Evolutionary conservation across 139 green algal species (phyloP).

Genomic region (Pseudopediastrum boryanum): DNA sequence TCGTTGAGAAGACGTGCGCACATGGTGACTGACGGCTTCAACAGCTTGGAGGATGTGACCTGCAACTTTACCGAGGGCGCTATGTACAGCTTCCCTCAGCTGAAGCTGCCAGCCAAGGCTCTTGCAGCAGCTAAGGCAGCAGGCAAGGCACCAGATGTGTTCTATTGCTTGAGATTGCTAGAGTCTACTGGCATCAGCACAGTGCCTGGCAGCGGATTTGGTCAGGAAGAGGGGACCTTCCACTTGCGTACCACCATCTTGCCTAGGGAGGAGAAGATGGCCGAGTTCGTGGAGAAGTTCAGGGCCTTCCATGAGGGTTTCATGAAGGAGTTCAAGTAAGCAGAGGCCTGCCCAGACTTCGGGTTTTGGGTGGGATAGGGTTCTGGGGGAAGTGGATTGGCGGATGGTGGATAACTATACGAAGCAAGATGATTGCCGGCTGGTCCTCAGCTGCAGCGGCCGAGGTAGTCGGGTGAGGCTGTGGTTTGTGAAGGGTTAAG

Average conservation of each 20-base stretch:
- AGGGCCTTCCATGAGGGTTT: constrained; percentile 81
- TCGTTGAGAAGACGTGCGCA: constrained; percentile 65
- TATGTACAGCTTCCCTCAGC: constrained; percentile 86
- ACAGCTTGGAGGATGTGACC: constrained; percentile 75
- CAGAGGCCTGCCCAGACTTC: too few relatives aligned
- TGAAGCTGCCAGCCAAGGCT: constrained; percentile 66
- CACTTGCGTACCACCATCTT: constrained; percentile 97
- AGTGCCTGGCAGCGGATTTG: constrained; percentile 87
- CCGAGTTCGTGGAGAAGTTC: constrained; percentile 72
- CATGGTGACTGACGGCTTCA: constrained; percentile 87
- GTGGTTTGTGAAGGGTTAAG: too few relatives aligned
- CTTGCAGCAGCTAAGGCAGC: constrained; percentile 69
- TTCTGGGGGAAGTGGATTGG: too few relatives aligned
- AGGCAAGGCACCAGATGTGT: constrained; percentile 83
- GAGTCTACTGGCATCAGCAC: constrained; percentile 75
- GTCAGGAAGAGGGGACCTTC: constrained; percentile 80
- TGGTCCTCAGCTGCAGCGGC: too few relatives aligned
- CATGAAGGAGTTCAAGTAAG: too few relatives aligned
- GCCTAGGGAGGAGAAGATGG: constrained; percentile 86
- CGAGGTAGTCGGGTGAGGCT: too few relatives aligned
- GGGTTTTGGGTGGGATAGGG: too few relatives aligned
- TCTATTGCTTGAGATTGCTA: constrained; percentile 90
- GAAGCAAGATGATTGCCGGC: too few relatives aligned
- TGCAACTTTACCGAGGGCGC: constrained; percentile 90
- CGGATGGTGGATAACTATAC: too few relatives aligned